Evolutionary conservation across 768 basidiomycete genomes (phyloP).

Genomic region (Hysterangium stoloniferum): DNA sequence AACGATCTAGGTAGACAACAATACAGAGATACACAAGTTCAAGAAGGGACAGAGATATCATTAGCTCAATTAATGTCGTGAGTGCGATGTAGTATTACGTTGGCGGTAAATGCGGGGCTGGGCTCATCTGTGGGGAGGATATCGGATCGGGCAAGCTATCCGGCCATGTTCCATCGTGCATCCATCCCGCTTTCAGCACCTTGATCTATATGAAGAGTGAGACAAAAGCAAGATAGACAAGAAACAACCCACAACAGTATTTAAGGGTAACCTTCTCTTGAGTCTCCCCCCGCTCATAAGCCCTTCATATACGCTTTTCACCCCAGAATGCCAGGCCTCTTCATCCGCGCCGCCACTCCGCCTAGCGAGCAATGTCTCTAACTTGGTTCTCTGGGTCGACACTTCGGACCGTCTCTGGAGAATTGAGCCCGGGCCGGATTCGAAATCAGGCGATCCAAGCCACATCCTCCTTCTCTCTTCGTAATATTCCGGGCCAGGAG

Average conservation of each 20-base stretch:
- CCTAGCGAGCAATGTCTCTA: constrained; percentile 42
- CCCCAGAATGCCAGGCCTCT: constrained; percentile 45
- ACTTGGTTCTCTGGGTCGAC: constrained; percentile 29
- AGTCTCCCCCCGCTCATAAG: constrained; percentile 51
- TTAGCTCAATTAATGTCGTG: too few species aligned
- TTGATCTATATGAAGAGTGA: constrained; percentile 45
- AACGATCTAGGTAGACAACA: too few species aligned
- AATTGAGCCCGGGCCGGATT: constrained; percentile 15
- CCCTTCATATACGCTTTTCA: constrained; percentile 58
- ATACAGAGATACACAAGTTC: too few species aligned
- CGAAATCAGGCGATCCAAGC: constrained; percentile 33
- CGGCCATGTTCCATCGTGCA: constrained; percentile 74
- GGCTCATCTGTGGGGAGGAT: too few species aligned
- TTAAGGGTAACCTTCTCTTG: constrained; percentile 54
- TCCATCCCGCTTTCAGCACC: constrained; percentile 66
- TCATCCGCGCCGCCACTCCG: constrained; percentile 44
- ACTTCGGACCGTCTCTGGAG: constrained; percentile 29
- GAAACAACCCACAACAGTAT: constrained; percentile 44
- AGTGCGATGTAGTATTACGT: too few species aligned
- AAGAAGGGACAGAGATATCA: too few species aligned
- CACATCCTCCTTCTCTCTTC: constrained; percentile 55
- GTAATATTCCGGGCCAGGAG: constrained; percentile 59
- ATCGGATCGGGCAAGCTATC: constrained; percentile 49
- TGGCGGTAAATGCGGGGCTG: neutral
- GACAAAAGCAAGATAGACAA: constrained; percentile 12